Conservation (phyloP, 2,329 filamentous ascomycete genomes). For the Teratosphaeria zuluensis region DNA sequence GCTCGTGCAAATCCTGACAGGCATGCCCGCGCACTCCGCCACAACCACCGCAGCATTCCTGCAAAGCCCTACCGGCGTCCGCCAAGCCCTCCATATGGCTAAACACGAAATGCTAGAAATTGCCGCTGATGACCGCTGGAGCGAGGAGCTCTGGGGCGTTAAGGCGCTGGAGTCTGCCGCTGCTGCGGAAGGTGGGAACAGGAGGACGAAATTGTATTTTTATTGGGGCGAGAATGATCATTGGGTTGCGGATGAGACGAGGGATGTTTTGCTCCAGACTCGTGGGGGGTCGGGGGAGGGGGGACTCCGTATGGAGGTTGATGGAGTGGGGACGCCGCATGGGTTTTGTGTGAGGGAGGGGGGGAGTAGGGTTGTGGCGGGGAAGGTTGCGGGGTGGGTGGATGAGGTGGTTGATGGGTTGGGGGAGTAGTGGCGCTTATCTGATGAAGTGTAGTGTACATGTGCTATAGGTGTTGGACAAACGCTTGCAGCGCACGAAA, state of each 20-base stretch:
- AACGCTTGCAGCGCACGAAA: no score
- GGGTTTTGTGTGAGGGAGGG: constrained; percentile 43
- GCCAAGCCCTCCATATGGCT: constrained; percentile 50
- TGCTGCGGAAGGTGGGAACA: constrained; percentile 14
- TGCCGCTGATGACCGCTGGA: constrained; percentile 50
- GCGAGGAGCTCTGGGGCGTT: constrained; percentile 48
- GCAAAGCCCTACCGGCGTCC: constrained; percentile 39
- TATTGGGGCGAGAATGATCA: constrained; percentile 52
- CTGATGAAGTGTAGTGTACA: no score
- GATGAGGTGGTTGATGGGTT: constrained; percentile 2
- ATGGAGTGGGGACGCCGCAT: constrained; percentile 46
- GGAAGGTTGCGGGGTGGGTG: constrained; percentile 36
- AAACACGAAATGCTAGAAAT: constrained; percentile 50
- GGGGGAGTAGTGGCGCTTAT: no score
- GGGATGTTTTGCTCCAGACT: constrained; percentile 45
- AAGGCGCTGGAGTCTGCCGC: not conserved
- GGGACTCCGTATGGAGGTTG: constrained; percentile 44
- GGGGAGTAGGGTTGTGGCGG: constrained; percentile 39
- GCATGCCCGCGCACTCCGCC: constrained; percentile 34
- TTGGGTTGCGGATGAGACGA: constrained; percentile 51
- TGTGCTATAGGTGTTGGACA: no score
- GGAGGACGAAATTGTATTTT: constrained; percentile 43
- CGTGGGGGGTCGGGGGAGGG: constrained; percentile 19
- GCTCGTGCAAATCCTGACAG: constrained; percentile 35
- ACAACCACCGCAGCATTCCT: constrained; percentile 43